Percentiles rank a stretch among this genome's conserved stretches.
phyloP scores from a whole-genome alignment of 805 yeast species.

The Zygotorulaspora sp. region DNA sequence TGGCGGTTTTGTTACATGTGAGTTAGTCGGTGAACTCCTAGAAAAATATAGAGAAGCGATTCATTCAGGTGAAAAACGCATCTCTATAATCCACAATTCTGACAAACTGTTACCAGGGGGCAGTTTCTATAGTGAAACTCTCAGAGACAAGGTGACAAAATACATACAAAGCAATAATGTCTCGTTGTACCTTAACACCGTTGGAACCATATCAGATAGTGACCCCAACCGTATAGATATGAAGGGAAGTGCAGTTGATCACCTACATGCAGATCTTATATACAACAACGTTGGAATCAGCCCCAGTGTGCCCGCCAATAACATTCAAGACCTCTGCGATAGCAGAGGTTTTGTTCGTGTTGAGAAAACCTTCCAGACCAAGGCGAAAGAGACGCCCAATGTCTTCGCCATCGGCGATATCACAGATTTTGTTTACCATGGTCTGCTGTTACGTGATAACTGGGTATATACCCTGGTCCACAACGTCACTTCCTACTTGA shows the following conservation, averaged over 20 bases:
- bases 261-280: conserved; percentile 21
- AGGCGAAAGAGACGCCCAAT: conserved; percentile 16
- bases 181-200: conserved; percentile 14
- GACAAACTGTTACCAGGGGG: conserved; percentile 14
- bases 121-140: conserved; percentile 12
- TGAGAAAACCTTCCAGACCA: conserved; percentile 23
- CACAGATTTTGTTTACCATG: conserved; percentile 23
- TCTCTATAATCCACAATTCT: conserved; percentile 25
- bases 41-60: conserved; percentile 18
- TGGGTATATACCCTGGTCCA: conserved; percentile 7
- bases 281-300: conserved; percentile 18
- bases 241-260: conserved; percentile 2
- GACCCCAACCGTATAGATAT: conserved; percentile 7
- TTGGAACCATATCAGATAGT: conserved; percentile 8
- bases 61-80: conserved; percentile 16
- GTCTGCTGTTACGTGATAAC: conserved; percentile 14
- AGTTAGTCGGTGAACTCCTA: conserved; percentile 34
- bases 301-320: conserved; percentile 23
- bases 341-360: conserved; percentile 20
- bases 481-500: conserved; percentile 3
- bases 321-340: conserved; percentile 11
- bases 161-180: conserved; percentile 14
- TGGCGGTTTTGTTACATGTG: conserved; percentile 34
- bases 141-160: conserved; percentile 19
- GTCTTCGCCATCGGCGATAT: conserved; percentile 37